These are phyloP conservation scores for Floccularia luteovirens DNA, from an alignment of 768 basidiomycete species.

Conservation along the genomic window DNA sequence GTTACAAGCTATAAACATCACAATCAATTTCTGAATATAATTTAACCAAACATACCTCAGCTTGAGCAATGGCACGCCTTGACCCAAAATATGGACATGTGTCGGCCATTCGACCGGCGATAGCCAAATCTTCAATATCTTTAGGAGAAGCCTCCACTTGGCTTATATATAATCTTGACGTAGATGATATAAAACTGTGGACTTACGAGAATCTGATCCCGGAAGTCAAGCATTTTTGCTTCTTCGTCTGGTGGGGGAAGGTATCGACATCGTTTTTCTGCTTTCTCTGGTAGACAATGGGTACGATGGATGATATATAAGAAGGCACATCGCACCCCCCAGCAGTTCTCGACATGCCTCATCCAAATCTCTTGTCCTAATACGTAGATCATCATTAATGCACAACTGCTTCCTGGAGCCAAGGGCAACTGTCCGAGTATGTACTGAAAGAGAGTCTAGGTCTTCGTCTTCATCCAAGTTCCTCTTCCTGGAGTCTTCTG, in stretches of 20 bases:
- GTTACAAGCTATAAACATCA: constrained; percentile 60
- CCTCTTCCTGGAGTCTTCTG: constrained; percentile 13
- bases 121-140: constrained; percentile 90
- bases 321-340: constrained; percentile 38
- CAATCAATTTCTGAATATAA: not conserved
- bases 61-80: constrained; percentile 79
- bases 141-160: constrained; percentile 82
- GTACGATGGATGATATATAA: not conserved
- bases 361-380: constrained; percentile 64
- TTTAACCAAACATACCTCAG: constrained; percentile 51
- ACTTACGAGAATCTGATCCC: constrained; percentile 79
- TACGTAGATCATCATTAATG: constrained; percentile 75
- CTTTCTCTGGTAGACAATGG: constrained; percentile 36
- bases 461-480: constrained; percentile 16
- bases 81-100: constrained; percentile 95
- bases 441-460: constrained; percentile 12
- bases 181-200: too few relatives aligned
- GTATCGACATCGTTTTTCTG: constrained; percentile 65
- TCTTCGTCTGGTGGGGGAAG: constrained; percentile 70
- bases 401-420: constrained; percentile 90
- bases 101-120: constrained; percentile 54
- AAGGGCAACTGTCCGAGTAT: constrained; percentile 67
- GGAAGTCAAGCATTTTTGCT: constrained; percentile 65
- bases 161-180: too few relatives aligned
- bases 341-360: constrained; percentile 83